Evolutionary conservation across 2,329 filamentous ascomycete genomes (phyloP).

Genomic region (Talaromyces piceae): DNA sequence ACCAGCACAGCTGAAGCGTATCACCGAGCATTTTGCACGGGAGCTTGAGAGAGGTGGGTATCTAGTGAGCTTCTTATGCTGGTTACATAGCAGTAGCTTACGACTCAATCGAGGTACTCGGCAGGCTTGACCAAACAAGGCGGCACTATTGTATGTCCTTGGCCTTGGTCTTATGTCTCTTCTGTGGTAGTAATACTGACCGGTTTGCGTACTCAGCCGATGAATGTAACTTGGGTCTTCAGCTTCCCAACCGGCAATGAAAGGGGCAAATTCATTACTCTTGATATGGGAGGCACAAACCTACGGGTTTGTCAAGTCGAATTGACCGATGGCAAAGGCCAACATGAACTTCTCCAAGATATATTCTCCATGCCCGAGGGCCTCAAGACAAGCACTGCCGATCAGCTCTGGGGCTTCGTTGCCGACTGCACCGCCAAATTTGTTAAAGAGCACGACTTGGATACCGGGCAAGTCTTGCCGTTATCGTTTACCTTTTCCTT

Average conservation of each 20-base stretch:
- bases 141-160: conserved; percentile 67
- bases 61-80: conserved; percentile 5
- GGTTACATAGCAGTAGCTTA: background rate
- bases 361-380: conserved; percentile 81
- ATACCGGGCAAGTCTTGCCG: conserved; percentile 44
- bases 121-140: conserved; percentile 69
- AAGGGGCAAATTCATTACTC: conserved; percentile 69
- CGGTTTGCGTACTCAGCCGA: conserved; percentile 59
- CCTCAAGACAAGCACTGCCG: conserved; percentile 62
- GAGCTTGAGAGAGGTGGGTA: conserved; percentile 68
- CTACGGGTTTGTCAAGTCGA: conserved; percentile 80
- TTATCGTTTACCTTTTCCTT: conserved; percentile 89
- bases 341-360: conserved; percentile 78
- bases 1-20: conserved; percentile 67
- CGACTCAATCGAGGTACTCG: background rate
- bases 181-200: conserved; percentile 2
- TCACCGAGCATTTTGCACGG: conserved; percentile 74
- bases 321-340: conserved; percentile 66
- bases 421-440: conserved; percentile 76
- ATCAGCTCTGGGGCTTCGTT: conserved; percentile 81
- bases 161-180: background rate
- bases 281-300: conserved; percentile 90
- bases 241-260: conserved; percentile 70
- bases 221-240: conserved; percentile 92
- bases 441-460: conserved; percentile 63